Conservation (phyloP, 1,139 yeast species). For the Hemisphaericaspora lyxosophila region DNA sequence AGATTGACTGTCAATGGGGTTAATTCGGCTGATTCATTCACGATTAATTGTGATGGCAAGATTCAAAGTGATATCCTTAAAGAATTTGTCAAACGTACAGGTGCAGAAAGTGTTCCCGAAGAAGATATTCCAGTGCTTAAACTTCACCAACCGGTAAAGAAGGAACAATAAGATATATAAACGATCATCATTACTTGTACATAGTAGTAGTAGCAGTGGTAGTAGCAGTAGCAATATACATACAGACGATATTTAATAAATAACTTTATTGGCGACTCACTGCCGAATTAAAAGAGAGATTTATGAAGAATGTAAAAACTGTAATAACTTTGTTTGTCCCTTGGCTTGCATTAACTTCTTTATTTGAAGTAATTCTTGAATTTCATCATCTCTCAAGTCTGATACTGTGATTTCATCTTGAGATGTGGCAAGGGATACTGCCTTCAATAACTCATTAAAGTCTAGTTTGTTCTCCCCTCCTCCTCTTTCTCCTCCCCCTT, state of each 20-base stretch:
- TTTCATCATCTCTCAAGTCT: constrained; percentile 28
- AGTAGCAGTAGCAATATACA: too few species aligned
- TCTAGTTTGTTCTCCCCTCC: constrained; percentile 19
- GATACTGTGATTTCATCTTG: constrained; percentile 17
- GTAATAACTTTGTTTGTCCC: constrained; percentile 65
- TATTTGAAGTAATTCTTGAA: constrained; percentile 54
- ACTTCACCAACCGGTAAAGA: neutral
- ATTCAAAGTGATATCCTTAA: constrained; percentile 27
- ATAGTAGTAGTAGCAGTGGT: too few species aligned
- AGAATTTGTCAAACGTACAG: constrained; percentile 31
- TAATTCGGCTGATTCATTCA: constrained; percentile 17
- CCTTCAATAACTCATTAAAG: constrained; percentile 25
- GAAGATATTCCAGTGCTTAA: constrained; percentile 25
- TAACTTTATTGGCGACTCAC: neutral
- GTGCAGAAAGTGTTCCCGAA: constrained; percentile 29
- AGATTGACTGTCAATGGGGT: constrained; percentile 32
- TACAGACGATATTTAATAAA: constrained; percentile 1
- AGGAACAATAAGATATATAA: neutral
- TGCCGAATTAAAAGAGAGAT: neutral
- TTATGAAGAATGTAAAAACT: constrained; percentile 44
- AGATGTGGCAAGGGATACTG: constrained; percentile 25
- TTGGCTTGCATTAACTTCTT: constrained; percentile 63
- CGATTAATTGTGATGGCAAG: constrained; percentile 34
- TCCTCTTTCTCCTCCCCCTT: constrained; percentile 10
- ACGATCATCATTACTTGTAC: neutral